Evolutionary conservation across 176 grass and related monocot genomes (phyloP).

Genomic region (Bonia amplexicaulis): DNA sequence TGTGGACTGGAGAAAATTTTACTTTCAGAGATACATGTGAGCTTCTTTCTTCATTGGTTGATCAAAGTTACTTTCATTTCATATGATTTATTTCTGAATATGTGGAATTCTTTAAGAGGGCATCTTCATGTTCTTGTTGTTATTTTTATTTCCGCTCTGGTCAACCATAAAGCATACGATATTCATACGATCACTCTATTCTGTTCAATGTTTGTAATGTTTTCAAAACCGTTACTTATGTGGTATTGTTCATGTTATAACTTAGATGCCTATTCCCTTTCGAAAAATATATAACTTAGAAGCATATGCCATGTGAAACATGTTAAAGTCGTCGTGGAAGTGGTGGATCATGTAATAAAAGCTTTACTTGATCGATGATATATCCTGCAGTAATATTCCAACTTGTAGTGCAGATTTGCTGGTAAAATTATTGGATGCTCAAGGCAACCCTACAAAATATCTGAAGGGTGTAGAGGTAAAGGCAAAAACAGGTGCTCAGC

Average conservation of each 20-base stretch:
- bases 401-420: constrained; percentile 54
- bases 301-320: background rate
- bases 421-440: constrained; percentile 78
- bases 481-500: constrained; percentile 87
- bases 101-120: background rate
- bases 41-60: constrained; percentile 11
- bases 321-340: background rate
- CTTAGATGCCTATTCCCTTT: background rate
- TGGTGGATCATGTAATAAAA: background rate
- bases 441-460: constrained; percentile 94
- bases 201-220: background rate
- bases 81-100: background rate
- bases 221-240: background rate
- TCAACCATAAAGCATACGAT: background rate
- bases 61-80: background rate
- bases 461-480: constrained; percentile 81
- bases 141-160: constrained; percentile 7
- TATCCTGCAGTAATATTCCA: background rate
- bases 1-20: constrained; percentile 95
- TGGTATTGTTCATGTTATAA: background rate
- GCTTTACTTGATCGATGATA: background rate
- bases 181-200: background rate
- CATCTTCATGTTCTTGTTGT: background rate
- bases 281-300: background rate
- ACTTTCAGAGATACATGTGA: constrained; percentile 92